Conservation (phyloP, 495 filamentous ascomycete species). For the Thermochaetoides thermophila region DNA sequence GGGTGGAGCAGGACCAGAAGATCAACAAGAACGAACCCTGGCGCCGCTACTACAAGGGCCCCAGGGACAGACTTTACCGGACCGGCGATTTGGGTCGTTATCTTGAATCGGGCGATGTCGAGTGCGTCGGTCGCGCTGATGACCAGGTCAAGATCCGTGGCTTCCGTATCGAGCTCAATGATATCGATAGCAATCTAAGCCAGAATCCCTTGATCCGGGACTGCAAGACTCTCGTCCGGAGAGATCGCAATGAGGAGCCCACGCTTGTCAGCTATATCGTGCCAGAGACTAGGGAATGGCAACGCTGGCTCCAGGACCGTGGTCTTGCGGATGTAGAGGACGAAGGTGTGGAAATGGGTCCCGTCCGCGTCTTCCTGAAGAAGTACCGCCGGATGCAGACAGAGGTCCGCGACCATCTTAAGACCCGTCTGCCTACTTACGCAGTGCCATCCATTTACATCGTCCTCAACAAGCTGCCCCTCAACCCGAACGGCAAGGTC, state of each 20-base stretch:
- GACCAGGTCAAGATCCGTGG: conserved; percentile 92
- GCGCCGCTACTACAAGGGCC: conserved; percentile 67
- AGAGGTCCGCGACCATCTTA: conserved; percentile 61
- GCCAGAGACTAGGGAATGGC: conserved; percentile 62
- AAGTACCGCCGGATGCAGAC: conserved; percentile 50
- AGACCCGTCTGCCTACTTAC: conserved; percentile 61
- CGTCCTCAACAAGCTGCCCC: conserved; percentile 61
- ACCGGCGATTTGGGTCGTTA: conserved; percentile 73
- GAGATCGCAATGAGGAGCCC: conserved; percentile 83
- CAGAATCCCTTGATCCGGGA: conserved; percentile 69
- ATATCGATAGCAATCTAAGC: conserved; percentile 77
- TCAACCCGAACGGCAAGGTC: conserved; percentile 92
- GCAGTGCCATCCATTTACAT: conserved; percentile 72
- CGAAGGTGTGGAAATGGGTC: conserved; percentile 30
- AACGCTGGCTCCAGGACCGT: conserved; percentile 44
- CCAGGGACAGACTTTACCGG: conserved; percentile 73
- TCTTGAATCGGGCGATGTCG: conserved; percentile 56
- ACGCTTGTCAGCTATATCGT: conserved; percentile 86
- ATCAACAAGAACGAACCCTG: conserved; percentile 47
- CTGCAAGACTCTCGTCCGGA: conserved; percentile 71
- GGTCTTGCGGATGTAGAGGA: conserved; percentile 35
- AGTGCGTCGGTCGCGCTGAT: conserved; percentile 67
- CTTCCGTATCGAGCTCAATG: conserved; percentile 87
- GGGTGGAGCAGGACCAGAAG: conserved; percentile 50
- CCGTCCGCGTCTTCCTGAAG: conserved; percentile 37